Evolutionary conservation across 1,284 basidiomycete species (phyloP).

Genomic region (Sporisorium iseilematis-ciliati): DNA sequence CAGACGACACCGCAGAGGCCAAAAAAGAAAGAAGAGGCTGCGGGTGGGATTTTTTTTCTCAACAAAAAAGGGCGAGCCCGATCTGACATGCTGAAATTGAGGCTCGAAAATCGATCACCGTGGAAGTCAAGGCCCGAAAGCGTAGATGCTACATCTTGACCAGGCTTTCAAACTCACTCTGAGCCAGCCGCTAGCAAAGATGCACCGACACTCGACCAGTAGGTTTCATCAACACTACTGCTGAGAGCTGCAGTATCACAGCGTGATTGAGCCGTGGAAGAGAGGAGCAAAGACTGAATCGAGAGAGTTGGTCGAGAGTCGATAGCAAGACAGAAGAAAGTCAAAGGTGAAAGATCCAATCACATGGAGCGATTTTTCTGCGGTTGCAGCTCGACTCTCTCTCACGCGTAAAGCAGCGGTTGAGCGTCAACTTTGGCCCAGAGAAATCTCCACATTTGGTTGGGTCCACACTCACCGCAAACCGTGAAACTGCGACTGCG

Average conservation of each 20-base stretch:
- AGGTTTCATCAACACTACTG: background rate
- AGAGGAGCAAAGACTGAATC: background rate
- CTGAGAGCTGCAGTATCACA: too few relatives aligned
- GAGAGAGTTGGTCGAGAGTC: background rate
- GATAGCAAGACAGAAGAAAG: background rate
- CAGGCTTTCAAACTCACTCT: background rate
- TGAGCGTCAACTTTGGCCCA: slow-evolving; percentile 1
- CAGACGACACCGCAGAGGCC: slow-evolving; percentile 9
- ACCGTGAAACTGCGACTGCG: background rate
- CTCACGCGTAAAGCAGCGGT: slow-evolving; percentile 16
- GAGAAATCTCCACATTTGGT: slow-evolving; percentile 14
- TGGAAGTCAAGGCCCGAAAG: background rate
- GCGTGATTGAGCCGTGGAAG: background rate
- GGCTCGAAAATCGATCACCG: slow-evolving; percentile 25
- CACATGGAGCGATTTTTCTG: background rate
- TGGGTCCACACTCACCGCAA: slow-evolving; percentile 6
- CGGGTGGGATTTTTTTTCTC: slow-evolving; percentile 17
- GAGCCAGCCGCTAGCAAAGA: background rate
- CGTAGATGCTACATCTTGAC: slow-evolving; percentile 11
- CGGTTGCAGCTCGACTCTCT: slow-evolving; percentile 5
- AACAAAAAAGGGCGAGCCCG: background rate
- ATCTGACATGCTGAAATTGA: slow-evolving; percentile 11
- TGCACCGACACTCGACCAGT: background rate
- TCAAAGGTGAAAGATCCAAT: slow-evolving; percentile 10
- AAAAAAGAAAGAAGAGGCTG: slow-evolving; percentile 19